Conservation (phyloP, 352 stramenopile species). For the Pythium diclinum region DNA sequence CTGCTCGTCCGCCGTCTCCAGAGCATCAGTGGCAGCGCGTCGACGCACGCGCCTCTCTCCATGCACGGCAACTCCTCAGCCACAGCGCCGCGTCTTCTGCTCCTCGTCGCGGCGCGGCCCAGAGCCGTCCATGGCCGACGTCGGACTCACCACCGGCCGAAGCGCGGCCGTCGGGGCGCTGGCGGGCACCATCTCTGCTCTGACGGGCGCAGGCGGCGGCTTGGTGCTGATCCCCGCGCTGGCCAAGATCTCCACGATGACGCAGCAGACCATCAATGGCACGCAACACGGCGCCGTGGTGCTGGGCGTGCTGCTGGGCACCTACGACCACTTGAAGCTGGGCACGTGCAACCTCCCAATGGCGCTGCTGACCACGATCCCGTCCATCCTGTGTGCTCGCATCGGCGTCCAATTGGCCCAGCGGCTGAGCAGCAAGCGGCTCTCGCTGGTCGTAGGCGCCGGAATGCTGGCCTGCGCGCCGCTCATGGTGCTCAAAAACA, state of each 20-base stretch:
- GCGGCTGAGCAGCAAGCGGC: conserved; percentile 59
- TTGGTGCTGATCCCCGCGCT: conserved; percentile 77
- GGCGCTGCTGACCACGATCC: conserved; percentile 57
- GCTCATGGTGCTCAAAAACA: conserved; percentile 80
- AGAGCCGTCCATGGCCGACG: neutral
- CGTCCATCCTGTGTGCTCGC: conserved; percentile 66
- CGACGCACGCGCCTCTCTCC: neutral
- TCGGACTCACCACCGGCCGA: neutral
- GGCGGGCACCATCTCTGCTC: conserved; percentile 60
- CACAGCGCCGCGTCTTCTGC: conserved; percentile 2
- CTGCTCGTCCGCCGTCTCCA: neutral
- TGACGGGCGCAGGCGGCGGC: conserved; percentile 68
- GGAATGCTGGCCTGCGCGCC: conserved; percentile 73
- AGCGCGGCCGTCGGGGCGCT: conserved; percentile 43
- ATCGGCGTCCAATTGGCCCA: conserved; percentile 68
- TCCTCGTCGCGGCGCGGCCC: neutral
- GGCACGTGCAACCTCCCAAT: conserved; percentile 74
- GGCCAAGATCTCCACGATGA: conserved; percentile 68
- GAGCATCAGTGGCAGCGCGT: neutral
- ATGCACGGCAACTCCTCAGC: neutral
- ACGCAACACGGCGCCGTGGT: conserved; percentile 72
- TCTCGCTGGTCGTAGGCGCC: conserved; percentile 64
- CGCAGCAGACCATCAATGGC: conserved; percentile 78
- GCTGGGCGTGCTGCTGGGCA: conserved; percentile 54
- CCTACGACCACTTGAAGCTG: conserved; percentile 60